Evolutionary conservation across 768 basidiomycete genomes (phyloP).

Genomic region (Dacryopinax primogenitus): DNA sequence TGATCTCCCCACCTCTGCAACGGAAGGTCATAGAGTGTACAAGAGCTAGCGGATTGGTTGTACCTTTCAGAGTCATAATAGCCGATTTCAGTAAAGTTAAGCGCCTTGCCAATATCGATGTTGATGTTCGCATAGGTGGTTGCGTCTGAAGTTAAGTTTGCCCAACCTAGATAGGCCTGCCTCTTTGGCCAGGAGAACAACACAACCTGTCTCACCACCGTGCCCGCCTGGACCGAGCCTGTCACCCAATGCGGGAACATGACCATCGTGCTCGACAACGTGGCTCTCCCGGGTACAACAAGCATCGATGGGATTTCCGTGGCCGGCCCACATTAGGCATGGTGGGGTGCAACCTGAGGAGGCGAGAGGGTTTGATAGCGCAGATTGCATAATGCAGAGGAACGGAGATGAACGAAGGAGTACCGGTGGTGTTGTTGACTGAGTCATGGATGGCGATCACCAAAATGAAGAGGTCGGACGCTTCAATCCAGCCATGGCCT

Average conservation of each 20-base stretch:
- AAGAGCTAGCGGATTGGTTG: neutral
- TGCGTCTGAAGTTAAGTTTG: too few relatives aligned
- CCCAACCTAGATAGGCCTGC: too few relatives aligned
- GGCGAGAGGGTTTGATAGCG: neutral
- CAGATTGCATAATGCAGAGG: neutral
- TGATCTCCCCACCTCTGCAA: neutral
- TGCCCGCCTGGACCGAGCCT: neutral
- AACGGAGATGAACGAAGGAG: too few relatives aligned
- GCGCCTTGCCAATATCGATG: too few relatives aligned
- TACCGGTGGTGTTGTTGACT: neutral
- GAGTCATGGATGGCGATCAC: neutral
- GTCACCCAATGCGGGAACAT: neutral
- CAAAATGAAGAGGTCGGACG: neutral
- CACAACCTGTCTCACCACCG: neutral
- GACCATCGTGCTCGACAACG: neutral
- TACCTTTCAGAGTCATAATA: too few relatives aligned
- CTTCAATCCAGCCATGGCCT: neutral
- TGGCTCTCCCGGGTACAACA: neutral
- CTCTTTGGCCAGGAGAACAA: neutral
- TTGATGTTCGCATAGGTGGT: too few relatives aligned
- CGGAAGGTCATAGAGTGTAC: too few relatives aligned
- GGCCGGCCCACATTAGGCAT: neutral
- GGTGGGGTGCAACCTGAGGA: neutral
- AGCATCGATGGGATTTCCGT: neutral
- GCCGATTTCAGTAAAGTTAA: too few relatives aligned